A percentile compares a stretch with the other conserved stretches of the same genome.
phyloP scores from a whole-genome alignment of 768 basidiomycete genomes.

The Cubamyces sp. region DNA sequence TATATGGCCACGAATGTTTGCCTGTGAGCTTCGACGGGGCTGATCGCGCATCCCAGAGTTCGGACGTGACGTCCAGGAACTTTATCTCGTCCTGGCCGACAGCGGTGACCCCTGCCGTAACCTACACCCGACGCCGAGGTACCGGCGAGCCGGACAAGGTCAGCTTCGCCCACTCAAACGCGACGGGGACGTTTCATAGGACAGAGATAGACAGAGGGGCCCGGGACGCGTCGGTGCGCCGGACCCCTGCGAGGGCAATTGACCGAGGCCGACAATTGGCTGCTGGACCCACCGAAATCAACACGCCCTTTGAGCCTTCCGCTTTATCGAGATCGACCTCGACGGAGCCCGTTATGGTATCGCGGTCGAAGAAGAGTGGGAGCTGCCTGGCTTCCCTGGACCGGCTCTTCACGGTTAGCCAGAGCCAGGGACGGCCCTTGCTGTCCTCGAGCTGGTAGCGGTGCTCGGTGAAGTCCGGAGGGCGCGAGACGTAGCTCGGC shows the following conservation, averaged over 20 bases:
- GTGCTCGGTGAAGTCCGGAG: constrained; percentile 38
- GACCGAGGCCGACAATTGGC: neutral
- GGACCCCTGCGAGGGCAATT: no score
- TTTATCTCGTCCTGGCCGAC: constrained; percentile 58
- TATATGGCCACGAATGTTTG: constrained; percentile 52
- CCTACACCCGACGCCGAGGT: constrained; percentile 34
- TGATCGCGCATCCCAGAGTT: constrained; percentile 45
- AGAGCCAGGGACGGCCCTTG: constrained; percentile 52
- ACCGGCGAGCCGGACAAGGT: neutral
- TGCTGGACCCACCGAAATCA: constrained; percentile 45
- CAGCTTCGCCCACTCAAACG: neutral
- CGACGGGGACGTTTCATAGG: neutral
- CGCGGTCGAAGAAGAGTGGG: constrained; percentile 52
- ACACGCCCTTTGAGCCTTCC: constrained; percentile 52
- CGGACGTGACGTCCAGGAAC: constrained; percentile 49
- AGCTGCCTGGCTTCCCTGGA: constrained; percentile 41
- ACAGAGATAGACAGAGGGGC: neutral
- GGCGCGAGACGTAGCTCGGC: constrained; percentile 16
- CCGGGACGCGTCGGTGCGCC: no score
- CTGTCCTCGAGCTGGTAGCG: constrained; percentile 46
- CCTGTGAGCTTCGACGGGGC: constrained; percentile 44
- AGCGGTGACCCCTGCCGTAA: constrained; percentile 51
- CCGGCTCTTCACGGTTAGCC: constrained; percentile 49
- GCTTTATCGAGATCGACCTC: constrained; percentile 54
- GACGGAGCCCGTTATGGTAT: constrained; percentile 53